Conservation (phyloP, 2,329 filamentous ascomycete species). For the Penicillium olsonii region DNA sequence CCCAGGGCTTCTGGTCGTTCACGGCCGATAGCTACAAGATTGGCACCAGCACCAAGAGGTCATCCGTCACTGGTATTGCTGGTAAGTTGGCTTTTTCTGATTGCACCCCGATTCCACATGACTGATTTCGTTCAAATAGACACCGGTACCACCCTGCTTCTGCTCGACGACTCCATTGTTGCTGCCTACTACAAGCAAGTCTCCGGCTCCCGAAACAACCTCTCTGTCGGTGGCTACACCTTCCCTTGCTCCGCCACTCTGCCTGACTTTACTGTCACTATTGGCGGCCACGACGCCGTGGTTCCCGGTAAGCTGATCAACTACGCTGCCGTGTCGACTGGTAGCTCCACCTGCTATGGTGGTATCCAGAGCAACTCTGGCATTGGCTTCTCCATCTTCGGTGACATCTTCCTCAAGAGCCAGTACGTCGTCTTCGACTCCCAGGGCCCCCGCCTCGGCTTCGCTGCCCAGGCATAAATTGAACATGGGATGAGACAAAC, state of each 20-base stretch:
- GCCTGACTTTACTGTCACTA: conserved; percentile 56
- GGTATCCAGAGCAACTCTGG: conserved; percentile 67
- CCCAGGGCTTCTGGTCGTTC: conserved; percentile 66
- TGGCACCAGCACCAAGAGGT: conserved; percentile 44
- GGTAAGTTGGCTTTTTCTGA: conserved; percentile 20
- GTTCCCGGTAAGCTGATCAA: conserved; percentile 59
- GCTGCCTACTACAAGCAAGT: conserved; percentile 63
- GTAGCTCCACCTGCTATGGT: conserved; percentile 64
- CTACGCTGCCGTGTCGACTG: conserved; percentile 47
- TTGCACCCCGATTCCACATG: not conserved
- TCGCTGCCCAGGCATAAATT: conserved; percentile 45
- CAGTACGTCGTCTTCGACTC: conserved; percentile 73
- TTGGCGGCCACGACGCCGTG: conserved; percentile 52
- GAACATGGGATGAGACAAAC: not conserved
- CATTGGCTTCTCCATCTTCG: conserved; percentile 69
- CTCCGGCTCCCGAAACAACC: conserved; percentile 51
- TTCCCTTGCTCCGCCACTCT: conserved; percentile 54
- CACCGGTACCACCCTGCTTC: conserved; percentile 69
- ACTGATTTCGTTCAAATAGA: conserved; percentile 42
- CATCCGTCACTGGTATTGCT: conserved; percentile 58
- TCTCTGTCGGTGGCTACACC: conserved; percentile 55
- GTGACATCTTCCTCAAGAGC: conserved; percentile 77
- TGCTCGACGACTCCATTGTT: conserved; percentile 58
- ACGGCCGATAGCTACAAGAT: conserved; percentile 58
- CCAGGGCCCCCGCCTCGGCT: conserved; percentile 49